Conservation (phyloP, 768 basidiomycete species). For the Tremella yokohamensis region DNA sequence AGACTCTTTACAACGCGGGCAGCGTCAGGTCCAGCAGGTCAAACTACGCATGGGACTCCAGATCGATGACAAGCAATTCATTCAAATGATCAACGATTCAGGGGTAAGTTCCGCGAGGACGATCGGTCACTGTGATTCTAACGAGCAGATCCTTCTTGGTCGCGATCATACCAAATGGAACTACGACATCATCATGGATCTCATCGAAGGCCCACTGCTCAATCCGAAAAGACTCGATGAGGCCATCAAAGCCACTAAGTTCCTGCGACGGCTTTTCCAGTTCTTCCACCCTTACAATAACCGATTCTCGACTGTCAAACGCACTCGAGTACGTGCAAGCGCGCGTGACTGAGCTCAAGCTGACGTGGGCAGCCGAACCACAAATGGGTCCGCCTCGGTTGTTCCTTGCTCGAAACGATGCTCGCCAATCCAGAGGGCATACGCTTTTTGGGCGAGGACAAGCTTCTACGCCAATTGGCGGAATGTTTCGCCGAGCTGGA, state of each 20-base stretch:
- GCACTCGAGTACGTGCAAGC: slow-evolving; percentile 58
- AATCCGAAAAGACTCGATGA: slow-evolving; percentile 92
- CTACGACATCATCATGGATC: slow-evolving; percentile 78
- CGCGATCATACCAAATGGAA: slow-evolving; percentile 92
- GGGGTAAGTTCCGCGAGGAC: slow-evolving; percentile 58
- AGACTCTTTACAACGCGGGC: slow-evolving; percentile 79
- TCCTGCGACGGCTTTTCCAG: slow-evolving; percentile 80
- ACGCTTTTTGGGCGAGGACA: slow-evolving; percentile 80
- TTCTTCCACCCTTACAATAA: slow-evolving; percentile 88
- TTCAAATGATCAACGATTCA: slow-evolving; percentile 75
- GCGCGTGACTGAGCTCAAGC: background rate
- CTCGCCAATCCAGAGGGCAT: slow-evolving; percentile 78
- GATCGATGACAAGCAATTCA: slow-evolving; percentile 93
- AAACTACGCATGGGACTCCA: slow-evolving; percentile 86
- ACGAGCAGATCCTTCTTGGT: slow-evolving; percentile 68
- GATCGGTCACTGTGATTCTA: background rate
- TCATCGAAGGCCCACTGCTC: slow-evolving; percentile 86
- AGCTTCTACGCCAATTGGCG: slow-evolving; percentile 74
- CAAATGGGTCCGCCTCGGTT: slow-evolving; percentile 84
- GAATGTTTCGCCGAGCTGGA: slow-evolving; percentile 88
- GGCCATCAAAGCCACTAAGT: slow-evolving; percentile 82
- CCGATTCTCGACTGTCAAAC: slow-evolving; percentile 77
- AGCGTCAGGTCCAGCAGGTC: slow-evolving; percentile 83
- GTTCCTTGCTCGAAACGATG: slow-evolving; percentile 74
- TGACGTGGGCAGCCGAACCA: slow-evolving; percentile 59